Base-by-base conservation (phyloP, 129 eudicot genomes). In the Artemisia tridentata region DNA sequence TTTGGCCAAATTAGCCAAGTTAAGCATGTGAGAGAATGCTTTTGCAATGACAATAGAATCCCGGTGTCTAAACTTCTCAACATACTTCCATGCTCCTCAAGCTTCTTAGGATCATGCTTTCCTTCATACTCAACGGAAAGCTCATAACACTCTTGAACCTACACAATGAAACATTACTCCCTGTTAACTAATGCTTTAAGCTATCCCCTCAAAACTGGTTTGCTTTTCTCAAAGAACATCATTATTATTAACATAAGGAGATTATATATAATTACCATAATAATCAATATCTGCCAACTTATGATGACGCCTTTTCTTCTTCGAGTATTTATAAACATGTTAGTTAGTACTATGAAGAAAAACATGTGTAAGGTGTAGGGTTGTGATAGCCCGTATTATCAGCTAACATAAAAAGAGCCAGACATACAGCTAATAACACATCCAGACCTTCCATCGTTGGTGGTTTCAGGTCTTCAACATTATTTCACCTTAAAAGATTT, bases 91-190 rank as follows among this genome's bases (percentile, higher is more conserved):
- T 1, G 25, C 2, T 23, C 25, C 25, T 23, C 25, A 23, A 23
- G 25, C 25, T 1, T 23, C 25, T 1, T 23, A 23, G 25, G 25
- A 23, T 23, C 25, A 23, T 23, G 25, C 25, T 23, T 23, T 23
- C 25, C 25, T 23, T 23, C 25, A 23, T 23, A 23, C 25, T 23
- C 25, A 23, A 3, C 25, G 25, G 98, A 93, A 29, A 85, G 90
- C 82, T 89, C 98, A 77, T 89, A 93, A 53, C 96, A 93, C 56
- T 93, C 96, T 89, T 93, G 98, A 46, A 93, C 98, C 98, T 93
- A 72, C 38, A 71, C 38, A 75, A 51, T 61, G 0, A 63, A 61
- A 68, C 67, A 67, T 48, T 16, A 25, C 16, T 57, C 14, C 67
- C 31, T 5, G 21, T 65, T 2, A 3, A 0, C 23, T 5, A 1